Conservation (phyloP, 2,329 filamentous ascomycete species). For the Botrytis aclada region DNA sequence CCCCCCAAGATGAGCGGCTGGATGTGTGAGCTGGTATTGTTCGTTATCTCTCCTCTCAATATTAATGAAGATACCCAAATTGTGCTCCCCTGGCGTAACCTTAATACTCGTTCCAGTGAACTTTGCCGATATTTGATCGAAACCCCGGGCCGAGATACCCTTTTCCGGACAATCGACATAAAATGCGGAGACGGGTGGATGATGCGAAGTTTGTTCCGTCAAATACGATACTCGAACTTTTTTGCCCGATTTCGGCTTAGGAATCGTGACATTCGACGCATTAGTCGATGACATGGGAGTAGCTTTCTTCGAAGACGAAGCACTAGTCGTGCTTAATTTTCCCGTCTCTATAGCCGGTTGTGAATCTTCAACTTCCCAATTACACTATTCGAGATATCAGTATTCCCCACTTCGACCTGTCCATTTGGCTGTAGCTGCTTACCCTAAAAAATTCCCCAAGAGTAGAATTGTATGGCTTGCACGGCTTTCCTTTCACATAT, state of each 20-base stretch:
- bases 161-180: constrained; percentile 90
- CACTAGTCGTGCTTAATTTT: constrained; percentile 17
- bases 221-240: constrained; percentile 82
- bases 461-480: constrained; percentile 98
- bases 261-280: constrained; percentile 26
- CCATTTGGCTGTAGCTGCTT: constrained; percentile 37
- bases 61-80: constrained; percentile 92
- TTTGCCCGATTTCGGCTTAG: constrained; percentile 45
- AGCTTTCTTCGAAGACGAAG: constrained; percentile 15
- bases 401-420: neutral
- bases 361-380: constrained; percentile 87
- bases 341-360: constrained; percentile 55
- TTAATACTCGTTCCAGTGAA: constrained; percentile 95
- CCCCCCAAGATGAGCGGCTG: constrained; percentile 87
- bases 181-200: constrained; percentile 95
- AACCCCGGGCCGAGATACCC: constrained; percentile 82
- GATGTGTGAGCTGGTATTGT: constrained; percentile 92
- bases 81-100: constrained; percentile 87
- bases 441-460: constrained; percentile 96
- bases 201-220: constrained; percentile 96
- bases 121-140: constrained; percentile 94
- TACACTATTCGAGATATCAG: constrained; percentile 59
- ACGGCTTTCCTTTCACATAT: constrained; percentile 97
- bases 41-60: constrained; percentile 77
- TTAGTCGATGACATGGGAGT: constrained; percentile 26